Conservation (phyloP, 1,284 basidiomycete species). For the Puccinia horiana region DNA sequence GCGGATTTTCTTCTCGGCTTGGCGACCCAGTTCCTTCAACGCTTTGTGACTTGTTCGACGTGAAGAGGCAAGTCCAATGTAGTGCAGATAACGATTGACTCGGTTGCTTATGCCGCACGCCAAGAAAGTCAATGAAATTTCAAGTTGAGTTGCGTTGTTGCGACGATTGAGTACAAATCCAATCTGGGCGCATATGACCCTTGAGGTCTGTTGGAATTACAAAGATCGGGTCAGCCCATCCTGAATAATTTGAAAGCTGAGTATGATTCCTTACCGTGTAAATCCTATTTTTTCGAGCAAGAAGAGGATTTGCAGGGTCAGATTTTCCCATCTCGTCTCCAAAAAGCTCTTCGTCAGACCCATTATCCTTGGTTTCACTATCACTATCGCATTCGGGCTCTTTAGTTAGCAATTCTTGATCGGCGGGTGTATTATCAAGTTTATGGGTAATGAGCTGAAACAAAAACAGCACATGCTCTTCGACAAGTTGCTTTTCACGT, state of each 20-base stretch:
- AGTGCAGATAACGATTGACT: not conserved
- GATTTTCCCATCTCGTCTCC: not conserved
- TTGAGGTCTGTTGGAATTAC: not conserved
- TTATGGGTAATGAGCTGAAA: not conserved
- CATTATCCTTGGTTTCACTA: not conserved
- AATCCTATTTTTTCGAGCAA: not conserved
- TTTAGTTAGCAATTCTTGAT: not conserved
- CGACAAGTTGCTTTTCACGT: not conserved
- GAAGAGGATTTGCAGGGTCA: not conserved
- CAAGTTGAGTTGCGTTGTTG: not conserved
- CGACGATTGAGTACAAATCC: not conserved
- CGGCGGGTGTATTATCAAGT: not conserved
- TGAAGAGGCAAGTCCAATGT: constrained; percentile 6
- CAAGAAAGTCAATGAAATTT: not conserved
- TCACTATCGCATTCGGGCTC: not conserved
- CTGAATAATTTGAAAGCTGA: not conserved
- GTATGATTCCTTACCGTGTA: not conserved
- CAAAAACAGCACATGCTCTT: too few species aligned
- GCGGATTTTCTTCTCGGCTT: not conserved
- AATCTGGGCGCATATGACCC: not conserved
- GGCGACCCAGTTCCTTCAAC: not conserved
- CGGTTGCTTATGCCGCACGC: not conserved
- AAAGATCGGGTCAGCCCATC: not conserved
- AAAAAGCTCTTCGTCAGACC: too few species aligned
- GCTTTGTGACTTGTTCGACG: not conserved